Conservation (phyloP, 768 basidiomycete genomes). For the Mycena maculata region DNA sequence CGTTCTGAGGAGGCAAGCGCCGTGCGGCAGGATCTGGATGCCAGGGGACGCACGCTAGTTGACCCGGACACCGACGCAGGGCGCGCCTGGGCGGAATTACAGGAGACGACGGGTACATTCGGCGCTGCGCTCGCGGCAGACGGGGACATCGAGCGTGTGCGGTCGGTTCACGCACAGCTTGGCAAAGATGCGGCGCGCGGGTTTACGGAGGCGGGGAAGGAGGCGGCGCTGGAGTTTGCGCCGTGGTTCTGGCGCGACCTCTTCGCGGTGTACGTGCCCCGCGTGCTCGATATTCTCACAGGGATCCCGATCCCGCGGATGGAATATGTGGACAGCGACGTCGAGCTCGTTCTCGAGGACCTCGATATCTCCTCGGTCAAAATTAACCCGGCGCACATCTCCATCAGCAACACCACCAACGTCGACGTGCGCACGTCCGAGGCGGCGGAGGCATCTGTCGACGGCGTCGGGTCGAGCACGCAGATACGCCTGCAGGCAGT, state of each 20-base stretch:
- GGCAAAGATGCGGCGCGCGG: constrained; percentile 58
- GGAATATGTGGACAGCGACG: constrained; percentile 74
- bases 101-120: constrained; percentile 56
- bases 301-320: constrained; percentile 80
- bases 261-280: constrained; percentile 81
- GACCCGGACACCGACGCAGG: constrained; percentile 66
- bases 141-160: constrained; percentile 58
- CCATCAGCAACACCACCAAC: constrained; percentile 75
- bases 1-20: constrained; percentile 58
- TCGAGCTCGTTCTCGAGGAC: constrained; percentile 81
- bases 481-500: constrained; percentile 73
- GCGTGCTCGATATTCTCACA: constrained; percentile 60
- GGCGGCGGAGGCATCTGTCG: constrained; percentile 54
- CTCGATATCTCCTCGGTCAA: constrained; percentile 74
- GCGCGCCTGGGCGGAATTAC: constrained; percentile 56
- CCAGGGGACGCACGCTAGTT: constrained; percentile 62
- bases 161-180: constrained; percentile 60
- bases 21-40: constrained; percentile 56
- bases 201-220: constrained; percentile 45
- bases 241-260: constrained; percentile 86
- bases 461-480: constrained; percentile 69
- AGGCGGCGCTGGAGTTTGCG: constrained; percentile 62
- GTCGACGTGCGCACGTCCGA: constrained; percentile 48
- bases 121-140: constrained; percentile 60
- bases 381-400: constrained; percentile 74